Percentiles rank a stretch among this genome's conserved stretches.
phyloP scores from a whole-genome alignment of 1,284 basidiomycete species.

The Boletus sp. region DNA sequence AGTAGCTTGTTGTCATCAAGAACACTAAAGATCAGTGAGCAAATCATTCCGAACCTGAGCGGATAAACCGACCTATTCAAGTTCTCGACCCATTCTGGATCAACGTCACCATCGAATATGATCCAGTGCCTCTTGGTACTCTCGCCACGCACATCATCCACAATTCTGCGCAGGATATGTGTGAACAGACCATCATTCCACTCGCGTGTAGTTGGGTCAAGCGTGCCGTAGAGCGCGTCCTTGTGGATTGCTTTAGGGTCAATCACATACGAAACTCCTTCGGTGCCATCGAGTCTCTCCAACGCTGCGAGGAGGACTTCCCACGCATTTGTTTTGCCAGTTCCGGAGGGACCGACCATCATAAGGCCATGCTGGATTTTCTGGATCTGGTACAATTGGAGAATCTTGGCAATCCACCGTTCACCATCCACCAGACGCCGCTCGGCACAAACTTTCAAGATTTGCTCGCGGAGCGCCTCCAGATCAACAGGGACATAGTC shows the following conservation, averaged over 20 bases:
- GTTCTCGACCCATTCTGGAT: constrained; percentile 99
- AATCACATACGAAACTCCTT: constrained; percentile 94
- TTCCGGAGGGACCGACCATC: constrained; percentile 99
- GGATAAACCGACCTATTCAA: constrained; percentile 77
- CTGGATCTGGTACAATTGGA: constrained; percentile 98
- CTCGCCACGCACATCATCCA: constrained; percentile 98
- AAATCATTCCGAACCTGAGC: background rate
- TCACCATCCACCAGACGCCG: constrained; percentile 82
- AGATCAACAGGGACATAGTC: constrained; percentile 89
- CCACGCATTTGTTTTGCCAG: constrained; percentile 98
- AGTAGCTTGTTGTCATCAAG: constrained; percentile 98
- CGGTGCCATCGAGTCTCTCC: constrained; percentile 86
- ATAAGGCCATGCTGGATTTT: constrained; percentile 99
- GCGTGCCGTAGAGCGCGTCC: constrained; percentile 94
- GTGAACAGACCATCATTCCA: constrained; percentile 99
- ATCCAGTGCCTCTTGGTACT: constrained; percentile 98
- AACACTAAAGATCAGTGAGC: constrained; percentile 57
- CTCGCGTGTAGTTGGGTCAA: constrained; percentile 96
- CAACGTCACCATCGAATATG: constrained; percentile 98
- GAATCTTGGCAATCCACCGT: constrained; percentile 91
- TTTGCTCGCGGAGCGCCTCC: constrained; percentile 79
- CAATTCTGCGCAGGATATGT: constrained; percentile 94
- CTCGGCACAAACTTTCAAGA: constrained; percentile 84
- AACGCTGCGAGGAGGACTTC: constrained; percentile 88
- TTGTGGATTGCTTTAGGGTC: constrained; percentile 99